Percentiles rank a stretch among this genome's conserved stretches.
phyloP scores from a whole-genome alignment of 257 asterid genomes.

The Nicotiana noctiflora region DNA sequence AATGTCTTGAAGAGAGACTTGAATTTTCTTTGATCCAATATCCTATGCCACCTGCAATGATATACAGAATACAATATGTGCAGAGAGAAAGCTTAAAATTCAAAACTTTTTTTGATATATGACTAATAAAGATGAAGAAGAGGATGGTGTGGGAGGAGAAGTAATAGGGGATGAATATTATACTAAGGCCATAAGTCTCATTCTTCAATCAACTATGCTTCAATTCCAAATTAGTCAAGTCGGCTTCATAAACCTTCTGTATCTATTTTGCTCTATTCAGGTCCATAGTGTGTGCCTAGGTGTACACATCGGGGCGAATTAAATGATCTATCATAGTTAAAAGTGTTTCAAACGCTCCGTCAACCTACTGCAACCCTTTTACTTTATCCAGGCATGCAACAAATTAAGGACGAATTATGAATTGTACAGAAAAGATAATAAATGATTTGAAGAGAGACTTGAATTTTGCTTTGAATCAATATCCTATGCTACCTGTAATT shows the following conservation, averaged over 20 bases:
- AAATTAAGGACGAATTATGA: neutral
- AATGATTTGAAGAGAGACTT: neutral
- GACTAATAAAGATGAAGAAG: conserved; percentile 42
- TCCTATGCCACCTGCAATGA: conserved; percentile 16
- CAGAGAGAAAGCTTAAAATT: conserved; percentile 19
- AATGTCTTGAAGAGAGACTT: neutral
- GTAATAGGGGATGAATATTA: conserved; percentile 18
- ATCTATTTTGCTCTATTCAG: neutral
- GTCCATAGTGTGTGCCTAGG: neutral
- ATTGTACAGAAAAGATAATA: neutral
- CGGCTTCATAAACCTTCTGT: neutral
- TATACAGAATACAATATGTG: conserved; percentile 19
- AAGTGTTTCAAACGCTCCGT: neutral
- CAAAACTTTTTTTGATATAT: conserved; percentile 11
- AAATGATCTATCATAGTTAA: neutral
- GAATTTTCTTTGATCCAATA: neutral
- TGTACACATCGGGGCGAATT: neutral
- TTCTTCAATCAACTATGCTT: neutral
- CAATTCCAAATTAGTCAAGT: neutral
- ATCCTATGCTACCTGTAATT: conserved; percentile 19
- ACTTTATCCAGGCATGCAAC: neutral
- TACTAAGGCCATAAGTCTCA: neutral
- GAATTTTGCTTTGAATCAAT: neutral
- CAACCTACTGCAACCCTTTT: neutral
- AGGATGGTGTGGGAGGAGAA: conserved; percentile 34